Base-by-base conservation (phyloP, 176 grass and related monocot genomes). In the Ampelocalamus luodianensis region DNA sequence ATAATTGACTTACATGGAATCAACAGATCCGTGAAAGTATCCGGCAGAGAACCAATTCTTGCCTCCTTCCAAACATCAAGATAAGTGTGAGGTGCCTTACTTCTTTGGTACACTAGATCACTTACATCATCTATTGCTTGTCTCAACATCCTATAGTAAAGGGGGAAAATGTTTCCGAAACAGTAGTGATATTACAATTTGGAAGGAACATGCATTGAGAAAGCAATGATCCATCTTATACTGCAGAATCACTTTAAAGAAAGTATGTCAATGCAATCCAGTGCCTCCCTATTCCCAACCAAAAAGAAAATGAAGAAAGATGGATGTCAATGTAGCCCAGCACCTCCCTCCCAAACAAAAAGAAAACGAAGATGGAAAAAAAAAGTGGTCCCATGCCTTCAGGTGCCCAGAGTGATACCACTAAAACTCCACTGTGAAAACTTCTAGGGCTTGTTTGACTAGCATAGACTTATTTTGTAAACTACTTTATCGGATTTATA, bases 41-140 rank as follows among this genome's bases (percentile, higher is more conserved):
- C 72, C 64, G 53, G 68, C 66, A 94, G 20, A 68, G 79, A 86
- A 85, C 68, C 37, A 56, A 94, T 78, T 85, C 34, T 91, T 26
- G 74, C 27, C 24, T 23, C 71, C 89, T 87, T 99, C 93, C 93
- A 96, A 69, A 14, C 54, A 87, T 89, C 88, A 78, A 94, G 91
- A 77, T 16, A 65, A 43, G 91, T 94, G 65, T 81, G 89, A 89
- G 91, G 86, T 42, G 74, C 83, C 85, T 89, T 94, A 72, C 80
- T 90, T 83, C 86, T 88, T 83, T 74, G 55, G 36, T 11, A 73
- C 5, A 94, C 71, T 42, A 95, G 67, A 92, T 90, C 86, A 58
- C 48, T 88, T 76, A 88, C 68, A 82, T 92, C 81, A 16, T 67
- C 2, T 92, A 99, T 75, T 88, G 55, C 67, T 61, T 71, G 51